Evolutionary conservation across 768 basidiomycete genomes (phyloP).

Genomic region (Leccinum subgranulosum): DNA sequence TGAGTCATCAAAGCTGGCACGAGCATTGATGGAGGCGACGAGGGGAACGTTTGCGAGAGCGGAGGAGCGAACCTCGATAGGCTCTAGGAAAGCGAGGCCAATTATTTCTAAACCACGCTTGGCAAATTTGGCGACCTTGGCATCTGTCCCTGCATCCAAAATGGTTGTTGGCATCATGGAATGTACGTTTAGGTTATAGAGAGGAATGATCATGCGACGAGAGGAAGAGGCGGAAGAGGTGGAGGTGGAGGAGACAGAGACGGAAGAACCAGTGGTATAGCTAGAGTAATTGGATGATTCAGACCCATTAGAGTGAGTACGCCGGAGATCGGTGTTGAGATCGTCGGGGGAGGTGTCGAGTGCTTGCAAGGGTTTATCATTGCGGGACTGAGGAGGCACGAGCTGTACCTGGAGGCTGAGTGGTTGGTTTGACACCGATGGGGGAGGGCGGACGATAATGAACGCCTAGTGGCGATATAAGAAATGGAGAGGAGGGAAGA

Average conservation of each 20-base stretch:
- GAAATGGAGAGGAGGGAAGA: slow-evolving; percentile 2
- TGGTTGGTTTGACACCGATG: slow-evolving; percentile 79
- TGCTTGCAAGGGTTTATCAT: slow-evolving; percentile 42
- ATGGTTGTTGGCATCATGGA: slow-evolving; percentile 85
- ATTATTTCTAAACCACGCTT: slow-evolving; percentile 75
- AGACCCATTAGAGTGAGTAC: slow-evolving; percentile 47
- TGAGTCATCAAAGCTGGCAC: slow-evolving; percentile 29
- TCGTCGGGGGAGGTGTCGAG: slow-evolving; percentile 39
- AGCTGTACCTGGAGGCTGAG: slow-evolving; percentile 91
- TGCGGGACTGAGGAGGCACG: slow-evolving; percentile 56
- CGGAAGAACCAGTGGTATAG: slow-evolving; percentile 44
- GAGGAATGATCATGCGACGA: slow-evolving; percentile 76
- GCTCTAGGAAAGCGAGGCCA: slow-evolving; percentile 75
- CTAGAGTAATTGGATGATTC: slow-evolving; percentile 44
- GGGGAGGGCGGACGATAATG: slow-evolving; percentile 89
- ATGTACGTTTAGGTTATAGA: slow-evolving; percentile 87
- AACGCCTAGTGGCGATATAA: slow-evolving; percentile 57
- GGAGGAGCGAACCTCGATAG: slow-evolving; percentile 64
- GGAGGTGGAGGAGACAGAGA: slow-evolving; percentile 40
- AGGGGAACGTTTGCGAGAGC: slow-evolving; percentile 8
- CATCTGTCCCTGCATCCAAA: slow-evolving; percentile 85
- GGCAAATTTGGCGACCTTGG: slow-evolving; percentile 76
- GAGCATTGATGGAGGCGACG: slow-evolving; percentile 17
- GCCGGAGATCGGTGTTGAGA: slow-evolving; percentile 24
- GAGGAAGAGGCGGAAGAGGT: slow-evolving; percentile 43